phyloP scores from a whole-genome alignment of 305 asterid genomes.

The Petunia hybrid region DNA sequence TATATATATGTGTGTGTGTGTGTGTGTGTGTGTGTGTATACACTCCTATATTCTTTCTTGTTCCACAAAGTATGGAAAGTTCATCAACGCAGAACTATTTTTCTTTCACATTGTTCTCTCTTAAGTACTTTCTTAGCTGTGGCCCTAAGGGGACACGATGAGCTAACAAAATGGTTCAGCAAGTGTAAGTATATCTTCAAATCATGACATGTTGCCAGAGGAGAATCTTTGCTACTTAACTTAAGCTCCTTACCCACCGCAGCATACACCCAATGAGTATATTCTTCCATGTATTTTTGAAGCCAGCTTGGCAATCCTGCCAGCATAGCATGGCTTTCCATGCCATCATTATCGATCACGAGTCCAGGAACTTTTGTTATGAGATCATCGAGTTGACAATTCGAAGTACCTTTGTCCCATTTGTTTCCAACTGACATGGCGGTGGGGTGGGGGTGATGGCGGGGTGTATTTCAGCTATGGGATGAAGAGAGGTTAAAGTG shows the following conservation, averaged over 20 bases:
- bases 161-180: conserved; percentile 43
- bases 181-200: conserved; percentile 54
- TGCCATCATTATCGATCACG: conserved; percentile 53
- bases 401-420: conserved; percentile 71
- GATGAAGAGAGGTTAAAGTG: no score
- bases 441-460: no score
- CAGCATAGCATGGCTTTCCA: conserved; percentile 14
- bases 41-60: not conserved
- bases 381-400: conserved; percentile 81
- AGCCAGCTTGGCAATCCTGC: conserved; percentile 49
- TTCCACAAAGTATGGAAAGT: not conserved
- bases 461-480: no score
- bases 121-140: conserved; percentile 42
- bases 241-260: conserved; percentile 56
- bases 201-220: conserved; percentile 50
- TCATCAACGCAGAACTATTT: not conserved
- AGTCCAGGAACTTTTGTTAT: conserved; percentile 88
- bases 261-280: conserved; percentile 63
- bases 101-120: not conserved
- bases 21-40: no score
- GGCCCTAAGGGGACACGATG: conserved; percentile 46
- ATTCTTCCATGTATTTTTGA: conserved; percentile 52
- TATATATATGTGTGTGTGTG: no score
- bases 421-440: conserved; percentile 52
- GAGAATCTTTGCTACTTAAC: conserved; percentile 47